phyloP scores from a whole-genome alignment of 176 grass and related monocot genomes.

The Aegilops sharonensis region DNA sequence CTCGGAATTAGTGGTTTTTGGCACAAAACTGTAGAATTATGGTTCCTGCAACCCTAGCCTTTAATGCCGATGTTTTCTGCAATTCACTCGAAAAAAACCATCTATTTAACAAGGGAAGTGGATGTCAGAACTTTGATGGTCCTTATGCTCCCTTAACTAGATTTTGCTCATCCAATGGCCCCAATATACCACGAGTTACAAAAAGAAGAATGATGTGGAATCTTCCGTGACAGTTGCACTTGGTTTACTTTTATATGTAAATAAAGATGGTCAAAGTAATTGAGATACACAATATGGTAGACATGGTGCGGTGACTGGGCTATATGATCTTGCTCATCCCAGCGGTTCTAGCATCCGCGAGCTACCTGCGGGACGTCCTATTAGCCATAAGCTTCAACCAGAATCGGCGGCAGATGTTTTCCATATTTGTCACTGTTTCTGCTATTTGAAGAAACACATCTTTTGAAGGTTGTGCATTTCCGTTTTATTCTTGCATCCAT shows the following conservation, averaged over 20 bases:
- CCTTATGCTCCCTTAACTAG: conserved; percentile 33
- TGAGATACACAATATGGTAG: conserved; percentile 39
- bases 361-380: conserved; percentile 62
- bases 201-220: conserved; percentile 66
- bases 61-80: too few species aligned
- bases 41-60: too few species aligned
- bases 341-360: conserved; percentile 30
- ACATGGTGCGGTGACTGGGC: conserved; percentile 34
- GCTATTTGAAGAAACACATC: conserved; percentile 9
- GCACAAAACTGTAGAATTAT: too few species aligned
- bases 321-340: conserved; percentile 40
- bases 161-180: conserved; percentile 12
- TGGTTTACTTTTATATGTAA: conserved; percentile 48
- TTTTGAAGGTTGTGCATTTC: conserved; percentile 36
- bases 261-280: conserved; percentile 51
- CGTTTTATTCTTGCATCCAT: conserved; percentile 32
- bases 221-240: conserved; percentile 69
- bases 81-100: too few species aligned
- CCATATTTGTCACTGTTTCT: conserved; percentile 39
- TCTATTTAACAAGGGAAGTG: conserved; percentile 1
- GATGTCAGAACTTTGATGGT: conserved; percentile 35
- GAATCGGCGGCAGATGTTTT: conserved; percentile 82
- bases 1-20: too few species aligned
- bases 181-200: conserved; percentile 40
- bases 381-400: conserved; percentile 71